Base-by-base conservation (phyloP, 305 asterid genomes). In the Fraxinus latifolia region DNA sequence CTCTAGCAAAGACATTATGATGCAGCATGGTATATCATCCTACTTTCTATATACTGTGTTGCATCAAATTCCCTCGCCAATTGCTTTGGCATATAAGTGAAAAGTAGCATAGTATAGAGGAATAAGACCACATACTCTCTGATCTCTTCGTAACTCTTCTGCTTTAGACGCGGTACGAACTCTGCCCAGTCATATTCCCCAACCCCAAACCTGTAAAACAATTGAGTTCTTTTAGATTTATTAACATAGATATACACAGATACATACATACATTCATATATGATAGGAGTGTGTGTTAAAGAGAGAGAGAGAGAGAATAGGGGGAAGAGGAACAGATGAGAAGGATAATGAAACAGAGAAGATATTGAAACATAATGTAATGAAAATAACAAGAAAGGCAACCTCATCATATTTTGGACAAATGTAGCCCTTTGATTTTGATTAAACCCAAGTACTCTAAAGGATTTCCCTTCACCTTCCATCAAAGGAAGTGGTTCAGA, bases 401-500 rank as follows among this genome's bases (percentile, higher is more conserved):
- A 95, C 99, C 99, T 95, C 99, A 95, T 95, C 88, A 95, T 84
- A 78, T 92, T 88, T 86, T 95, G 97, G 78, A 95, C 96, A 88
- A 95, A 94, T 31, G 86, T 82, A 78, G 97, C 96, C 87, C 99
- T 89, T 87, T 95, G 98, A 83, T 74, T 93, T 86, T 94, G 99
- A 86, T 94, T 95, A 85, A 95, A 95, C 27, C 99, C 99, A 84
- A 91, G 82, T 47, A 95, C 95, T 60, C 98, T 91, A 80, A 94
- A 92, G 75, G 93, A 90, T 86, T 89, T 91, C 80, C 97, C 99
- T 91, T 95, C 98, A 55, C 99, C 99, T 91, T 95, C 99, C 98
- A 95, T 93, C 87, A 94, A 86, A 85, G 99, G 98, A 84, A 88
- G 90, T 62, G 90, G 88, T 79, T 94, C 98, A 73, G 93, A 85